Base-by-base conservation (phyloP, 1,284 basidiomycete genomes). In the Marasmius tenuissimus region DNA sequence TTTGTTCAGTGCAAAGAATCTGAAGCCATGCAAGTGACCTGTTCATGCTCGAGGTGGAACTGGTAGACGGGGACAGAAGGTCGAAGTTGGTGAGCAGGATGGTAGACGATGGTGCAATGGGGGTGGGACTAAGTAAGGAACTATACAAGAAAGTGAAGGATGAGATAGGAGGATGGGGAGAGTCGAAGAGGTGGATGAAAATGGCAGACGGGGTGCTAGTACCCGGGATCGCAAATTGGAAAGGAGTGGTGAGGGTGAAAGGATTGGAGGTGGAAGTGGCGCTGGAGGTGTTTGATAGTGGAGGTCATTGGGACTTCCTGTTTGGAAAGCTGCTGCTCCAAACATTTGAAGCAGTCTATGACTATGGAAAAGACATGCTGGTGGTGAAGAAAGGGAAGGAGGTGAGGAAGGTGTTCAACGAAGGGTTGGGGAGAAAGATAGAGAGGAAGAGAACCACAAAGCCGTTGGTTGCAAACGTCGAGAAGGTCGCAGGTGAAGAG, bases 241-340 rank as follows among this genome's bases (percentile, higher is more conserved):
- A 9, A 9, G 75, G 75, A 16, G 35, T 1, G 1, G 55, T 76
- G 1, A 39, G 58, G 4, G 48, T 72, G 27, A 66, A 62, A 0
- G 67, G 63, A 0, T 4, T 27, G 1, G 37, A 40, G 33, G 53
- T 63, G 1, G 14, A 52, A 18, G 70, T 68, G 2, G 14, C 20
- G 1, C 72, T 78, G 35, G 74, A 76, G 50, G 68, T 78, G 0
- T 75, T 78, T 52, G 66, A 72, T 37, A 73, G 73, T 38, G 67
- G 67, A 0, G 71, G 71, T 0, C 64, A 70, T 0, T 77, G 74
- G 72, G 61, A 69, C 3, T 57, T 76, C 18, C 64, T 76, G 0
- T 66, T 76, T 3, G 72, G 73, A 4, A 76, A 76, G 59, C 70
- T 69, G 4, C 59, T 76, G 7, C 66, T 75, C 10, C 50, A 58